These are phyloP conservation scores for Aspergillus sclerotiicarbonarius DNA, from an alignment of 495 filamentous ascomycete species.

Conservation along the genomic window DNA sequence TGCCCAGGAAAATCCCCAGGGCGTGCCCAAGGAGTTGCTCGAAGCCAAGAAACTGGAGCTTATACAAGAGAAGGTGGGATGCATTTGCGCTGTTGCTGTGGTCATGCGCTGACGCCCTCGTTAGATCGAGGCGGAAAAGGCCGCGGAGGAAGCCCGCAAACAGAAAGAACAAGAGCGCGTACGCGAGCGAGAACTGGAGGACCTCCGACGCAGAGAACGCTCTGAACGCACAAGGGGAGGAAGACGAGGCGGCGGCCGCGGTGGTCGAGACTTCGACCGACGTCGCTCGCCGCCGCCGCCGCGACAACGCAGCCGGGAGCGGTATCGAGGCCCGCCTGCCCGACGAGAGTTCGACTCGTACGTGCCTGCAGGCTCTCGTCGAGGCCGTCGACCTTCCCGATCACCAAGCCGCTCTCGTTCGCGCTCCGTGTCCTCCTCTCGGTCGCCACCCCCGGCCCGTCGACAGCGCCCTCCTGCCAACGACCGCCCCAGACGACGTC, in stretches of 20 bases:
- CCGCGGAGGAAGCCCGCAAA: conserved; percentile 68
- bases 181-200: conserved; percentile 60
- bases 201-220: conserved; percentile 70
- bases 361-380: conserved; percentile 44
- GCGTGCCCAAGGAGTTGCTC: conserved; percentile 89
- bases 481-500: conserved; percentile 32
- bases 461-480: conserved; percentile 27
- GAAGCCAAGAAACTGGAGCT: conserved; percentile 96
- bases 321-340: conserved; percentile 51
- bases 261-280: conserved; percentile 47
- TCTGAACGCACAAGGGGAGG: conserved; percentile 62
- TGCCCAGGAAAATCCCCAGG: conserved; percentile 81
- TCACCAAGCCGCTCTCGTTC: conserved; percentile 36
- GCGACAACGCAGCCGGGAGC: conserved; percentile 52
- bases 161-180: conserved; percentile 64
- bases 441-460: conserved; percentile 35
- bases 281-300: conserved; percentile 65
- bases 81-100: background rate
- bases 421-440: conserved; percentile 37
- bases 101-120: conserved; percentile 14
- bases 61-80: conserved; percentile 81
- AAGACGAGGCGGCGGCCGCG: conserved; percentile 53
- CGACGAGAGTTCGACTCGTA: conserved; percentile 58
- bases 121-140: conserved; percentile 80
- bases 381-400: conserved; percentile 36